Evolutionary conservation across 2,329 filamentous ascomycete genomes (phyloP).

Genomic region (Cladosporium cucumerinum): DNA sequence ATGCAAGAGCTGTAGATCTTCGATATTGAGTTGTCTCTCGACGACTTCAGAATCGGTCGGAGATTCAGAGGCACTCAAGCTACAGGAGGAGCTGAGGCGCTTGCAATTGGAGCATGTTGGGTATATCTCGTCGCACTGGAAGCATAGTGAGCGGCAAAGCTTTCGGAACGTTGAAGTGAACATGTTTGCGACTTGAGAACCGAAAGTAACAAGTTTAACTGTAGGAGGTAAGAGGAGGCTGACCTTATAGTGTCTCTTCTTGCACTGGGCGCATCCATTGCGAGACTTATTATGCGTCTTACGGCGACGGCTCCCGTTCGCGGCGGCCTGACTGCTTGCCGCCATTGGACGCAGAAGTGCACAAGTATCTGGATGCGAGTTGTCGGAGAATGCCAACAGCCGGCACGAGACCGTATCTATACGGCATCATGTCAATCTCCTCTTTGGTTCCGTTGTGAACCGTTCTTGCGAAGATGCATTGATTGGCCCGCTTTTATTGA

Average conservation of each 20-base stretch:
- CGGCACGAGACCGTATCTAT: background rate
- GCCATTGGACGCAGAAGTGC: background rate
- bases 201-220: background rate
- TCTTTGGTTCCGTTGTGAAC: background rate
- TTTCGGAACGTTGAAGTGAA: background rate
- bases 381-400: background rate
- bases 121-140: slow-evolving; percentile 19
- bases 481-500: background rate
- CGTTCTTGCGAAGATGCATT: background rate
- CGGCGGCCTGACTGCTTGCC: background rate
- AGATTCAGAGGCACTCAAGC: slow-evolving; percentile 4
- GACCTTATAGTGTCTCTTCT: slow-evolving; percentile 40
- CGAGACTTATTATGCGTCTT: slow-evolving; percentile 40
- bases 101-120: slow-evolving; percentile 18
- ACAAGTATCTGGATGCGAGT: background rate
- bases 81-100: slow-evolving; percentile 13
- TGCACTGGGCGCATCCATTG: slow-evolving; percentile 39
- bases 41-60: background rate
- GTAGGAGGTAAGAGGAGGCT: background rate
- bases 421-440: background rate
- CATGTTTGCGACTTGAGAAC: background rate
- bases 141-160: slow-evolving; percentile 8
- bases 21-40: slow-evolving; percentile 11
- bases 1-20: slow-evolving; percentile 18
- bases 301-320: slow-evolving; percentile 21